A percentile compares a stretch with the other conserved stretches of the same genome.
Conservation (phyloP, 75 land plant species). For the Selaginella moellendorffii region DNA sequence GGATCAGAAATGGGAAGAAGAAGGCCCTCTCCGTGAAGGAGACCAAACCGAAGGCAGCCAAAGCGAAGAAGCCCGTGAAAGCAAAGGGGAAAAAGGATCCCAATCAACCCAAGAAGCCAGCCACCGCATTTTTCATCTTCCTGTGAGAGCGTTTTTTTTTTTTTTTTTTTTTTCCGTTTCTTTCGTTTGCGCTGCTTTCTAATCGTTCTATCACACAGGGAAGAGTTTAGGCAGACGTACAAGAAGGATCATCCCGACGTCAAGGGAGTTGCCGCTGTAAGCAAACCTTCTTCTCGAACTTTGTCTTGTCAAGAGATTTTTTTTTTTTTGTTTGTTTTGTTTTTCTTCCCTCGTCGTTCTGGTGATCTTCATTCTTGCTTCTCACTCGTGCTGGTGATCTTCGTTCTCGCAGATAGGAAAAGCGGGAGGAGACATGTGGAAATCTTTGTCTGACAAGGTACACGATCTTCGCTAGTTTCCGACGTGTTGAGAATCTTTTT, state of each 20-base stretch:
- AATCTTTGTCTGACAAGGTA: conserved; percentile 53
- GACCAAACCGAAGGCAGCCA: too few relatives aligned
- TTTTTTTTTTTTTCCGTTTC: neutral
- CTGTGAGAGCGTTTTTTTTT: conserved; percentile 30
- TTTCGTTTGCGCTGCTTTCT: neutral
- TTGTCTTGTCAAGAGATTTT: too few relatives aligned
- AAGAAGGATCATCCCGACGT: conserved; percentile 57
- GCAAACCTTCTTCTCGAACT: conserved; percentile 2
- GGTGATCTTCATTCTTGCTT: neutral
- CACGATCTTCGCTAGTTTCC: conserved; percentile 12
- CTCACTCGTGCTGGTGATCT: neutral
- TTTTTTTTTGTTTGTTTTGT: neutral
- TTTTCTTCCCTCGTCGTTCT: neutral
- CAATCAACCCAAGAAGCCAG: conserved; percentile 75
- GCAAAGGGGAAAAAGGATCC: conserved; percentile 55
- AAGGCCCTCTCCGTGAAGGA: too few relatives aligned
- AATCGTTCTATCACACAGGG: conserved; percentile 26
- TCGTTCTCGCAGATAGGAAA: conserved; percentile 51
- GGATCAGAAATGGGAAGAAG: too few relatives aligned
- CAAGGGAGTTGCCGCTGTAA: conserved; percentile 70
- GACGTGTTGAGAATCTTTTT: too few relatives aligned
- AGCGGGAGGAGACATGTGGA: conserved; percentile 84
- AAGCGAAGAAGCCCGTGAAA: conserved; percentile 7
- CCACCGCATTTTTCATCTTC: conserved; percentile 83
- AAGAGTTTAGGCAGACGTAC: conserved; percentile 69